Evolutionary conservation across 148 eudicot species (phyloP).

Genomic region (Cornus suecica): DNA sequence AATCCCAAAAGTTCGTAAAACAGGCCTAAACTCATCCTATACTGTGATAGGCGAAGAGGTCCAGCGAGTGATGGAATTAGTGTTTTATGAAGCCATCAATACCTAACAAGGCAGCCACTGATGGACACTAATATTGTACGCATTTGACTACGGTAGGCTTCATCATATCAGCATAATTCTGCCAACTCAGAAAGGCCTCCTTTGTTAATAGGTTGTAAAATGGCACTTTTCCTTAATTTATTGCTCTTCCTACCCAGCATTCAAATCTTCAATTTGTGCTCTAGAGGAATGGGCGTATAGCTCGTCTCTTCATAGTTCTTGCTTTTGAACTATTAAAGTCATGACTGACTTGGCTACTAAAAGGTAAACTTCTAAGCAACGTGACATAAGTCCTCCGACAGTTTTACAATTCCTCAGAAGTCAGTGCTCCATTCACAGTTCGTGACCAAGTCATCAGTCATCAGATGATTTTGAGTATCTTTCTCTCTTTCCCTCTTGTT

Average conservation of each 20-base stretch:
- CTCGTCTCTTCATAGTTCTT: neutral
- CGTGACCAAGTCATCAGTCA: neutral
- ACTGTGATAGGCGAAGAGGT: neutral
- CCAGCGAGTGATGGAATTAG: neutral
- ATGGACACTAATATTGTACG: too few relatives aligned
- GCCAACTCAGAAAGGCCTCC: neutral
- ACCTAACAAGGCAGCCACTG: neutral
- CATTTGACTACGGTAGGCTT: too few relatives aligned
- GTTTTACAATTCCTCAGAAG: neutral
- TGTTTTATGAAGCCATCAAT: neutral
- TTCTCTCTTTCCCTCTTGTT: too few relatives aligned
- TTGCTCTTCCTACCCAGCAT: neutral
- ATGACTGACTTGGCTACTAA: neutral
- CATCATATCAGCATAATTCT: too few relatives aligned
- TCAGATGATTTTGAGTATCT: neutral
- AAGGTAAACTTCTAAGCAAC: neutral
- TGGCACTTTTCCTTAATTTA: neutral
- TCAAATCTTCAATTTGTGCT: neutral
- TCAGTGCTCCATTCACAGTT: neutral
- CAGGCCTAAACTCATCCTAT: neutral
- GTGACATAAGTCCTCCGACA: too few relatives aligned
- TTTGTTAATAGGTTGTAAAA: neutral
- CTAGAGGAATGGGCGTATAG: constrained; percentile 1
- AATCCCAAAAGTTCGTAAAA: neutral
- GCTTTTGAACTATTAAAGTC: neutral